Evolutionary conservation across 2,329 filamentous ascomycete species (phyloP), one percentile per base, ranked within the genome.

Genomic region (Paecilomyces dactylethromorphus): DNA sequence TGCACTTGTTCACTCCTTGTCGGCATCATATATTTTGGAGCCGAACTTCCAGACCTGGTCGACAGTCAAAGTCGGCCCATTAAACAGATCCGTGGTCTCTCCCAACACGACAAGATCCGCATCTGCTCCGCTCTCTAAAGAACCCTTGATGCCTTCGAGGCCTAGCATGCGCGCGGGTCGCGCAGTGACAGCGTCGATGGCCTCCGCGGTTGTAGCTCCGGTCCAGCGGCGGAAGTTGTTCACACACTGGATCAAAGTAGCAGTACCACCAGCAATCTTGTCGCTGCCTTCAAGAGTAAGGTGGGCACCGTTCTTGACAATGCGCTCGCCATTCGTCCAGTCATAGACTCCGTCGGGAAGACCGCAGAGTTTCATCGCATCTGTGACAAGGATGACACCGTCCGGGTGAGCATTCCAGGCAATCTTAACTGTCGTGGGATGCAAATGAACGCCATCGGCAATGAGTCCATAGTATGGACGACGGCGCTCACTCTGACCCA

Each of bases 321-420:
- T 85, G 21, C 80, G 76, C 58, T 84, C 83, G 49, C 83, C 83
- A 59, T 96, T 96, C 4, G 87, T 92, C 91, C 91, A 96, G 62
- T 88, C 84, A 70, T 96, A 96, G 1, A 84, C 82, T 2, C 92
- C 92, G 67, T 96, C 92, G 0, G 89, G 88, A 57, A 95, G 80
- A 0, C 92, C 92, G 21, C 90, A 87, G 15, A 96, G 82, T 65
- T 90, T 87, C 91, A 96, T 96, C 4, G 92, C 92, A 73, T 97
- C 92, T 0, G 92, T 96, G 52, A 97, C 92, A 5, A 97, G 84
- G 60, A 96, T 89, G 68, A 94, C 87, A 0, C 92, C 92, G 3
- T 87, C 83, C 0, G 91, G 91, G 69, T 96, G 90, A 0, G 91
- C 87, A 64, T 90, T 90, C 78, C 88, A 95, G 1, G 92, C 92